These are phyloP conservation scores for Xerocomus nothofagi DNA, from an alignment of 1,284 basidiomycete species.

Conservation along the genomic window DNA sequence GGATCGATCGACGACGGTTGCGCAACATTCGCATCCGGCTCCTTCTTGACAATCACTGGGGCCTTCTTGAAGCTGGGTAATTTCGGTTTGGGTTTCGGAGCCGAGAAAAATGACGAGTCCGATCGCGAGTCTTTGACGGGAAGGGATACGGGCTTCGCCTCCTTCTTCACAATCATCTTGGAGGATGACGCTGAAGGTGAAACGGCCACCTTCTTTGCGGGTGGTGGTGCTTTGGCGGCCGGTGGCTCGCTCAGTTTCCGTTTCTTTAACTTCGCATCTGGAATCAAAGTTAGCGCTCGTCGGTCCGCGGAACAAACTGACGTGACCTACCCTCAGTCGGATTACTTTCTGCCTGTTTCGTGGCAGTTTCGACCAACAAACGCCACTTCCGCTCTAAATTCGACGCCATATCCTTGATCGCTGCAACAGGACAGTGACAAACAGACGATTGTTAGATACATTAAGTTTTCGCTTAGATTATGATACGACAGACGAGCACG, in stretches of 20 bases:
- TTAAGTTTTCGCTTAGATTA: slow-evolving; percentile 42
- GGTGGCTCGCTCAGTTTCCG: slow-evolving; percentile 58
- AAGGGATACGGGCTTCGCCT: slow-evolving; percentile 40
- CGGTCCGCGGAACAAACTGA: slow-evolving; percentile 39
- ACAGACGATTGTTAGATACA: slow-evolving; percentile 68
- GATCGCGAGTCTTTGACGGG: slow-evolving; percentile 74
- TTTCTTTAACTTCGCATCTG: slow-evolving; percentile 68
- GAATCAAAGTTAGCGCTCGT: slow-evolving; percentile 29
- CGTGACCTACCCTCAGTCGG: slow-evolving; percentile 70
- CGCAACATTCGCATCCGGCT: slow-evolving; percentile 58
- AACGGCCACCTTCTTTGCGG: slow-evolving; percentile 63
- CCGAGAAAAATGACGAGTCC: slow-evolving; percentile 82
- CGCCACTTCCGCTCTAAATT: slow-evolving; percentile 83
- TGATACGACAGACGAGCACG: slow-evolving; percentile 36
- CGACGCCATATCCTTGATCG: slow-evolving; percentile 87
- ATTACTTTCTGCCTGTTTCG: slow-evolving; percentile 49
- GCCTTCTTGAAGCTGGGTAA: slow-evolving; percentile 81
- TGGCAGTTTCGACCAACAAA: slow-evolving; percentile 47
- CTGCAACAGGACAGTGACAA: slow-evolving; percentile 49
- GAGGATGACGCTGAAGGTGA: slow-evolving; percentile 39
- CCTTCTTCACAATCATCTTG: slow-evolving; percentile 43
- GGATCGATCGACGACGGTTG: slow-evolving; percentile 75
- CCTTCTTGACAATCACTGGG: slow-evolving; percentile 50
- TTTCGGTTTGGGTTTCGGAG: slow-evolving; percentile 77
- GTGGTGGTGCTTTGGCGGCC: slow-evolving; percentile 50